Conservation (phyloP, 2,329 filamentous ascomycete genomes). For the Ceratocystis alfenasii region DNA sequence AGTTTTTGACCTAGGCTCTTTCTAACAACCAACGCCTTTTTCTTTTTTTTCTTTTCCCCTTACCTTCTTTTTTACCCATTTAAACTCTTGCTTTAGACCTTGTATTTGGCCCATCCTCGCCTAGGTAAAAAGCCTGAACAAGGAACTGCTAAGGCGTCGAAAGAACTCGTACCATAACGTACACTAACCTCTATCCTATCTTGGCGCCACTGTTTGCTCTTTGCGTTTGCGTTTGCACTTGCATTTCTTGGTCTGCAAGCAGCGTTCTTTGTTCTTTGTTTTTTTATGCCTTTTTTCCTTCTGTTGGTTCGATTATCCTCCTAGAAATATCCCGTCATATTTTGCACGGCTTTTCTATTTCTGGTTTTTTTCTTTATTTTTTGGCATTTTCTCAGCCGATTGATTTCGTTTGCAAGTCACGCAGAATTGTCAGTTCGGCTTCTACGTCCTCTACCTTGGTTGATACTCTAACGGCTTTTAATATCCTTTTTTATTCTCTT, state of each 20-base stretch:
- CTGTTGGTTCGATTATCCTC: background rate
- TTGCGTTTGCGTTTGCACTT: background rate
- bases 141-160: background rate
- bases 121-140: too few relatives aligned
- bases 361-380: background rate
- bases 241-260: background rate
- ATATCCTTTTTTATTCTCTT: background rate
- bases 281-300: background rate
- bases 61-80: too few relatives aligned
- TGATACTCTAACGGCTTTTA: background rate
- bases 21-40: too few relatives aligned
- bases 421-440: background rate
- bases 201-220: background rate
- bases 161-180: background rate
- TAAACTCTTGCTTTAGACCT: too few relatives aligned
- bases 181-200: background rate
- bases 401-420: conserved; percentile 1
- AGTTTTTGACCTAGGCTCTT: too few relatives aligned
- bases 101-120: too few relatives aligned
- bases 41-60: too few relatives aligned
- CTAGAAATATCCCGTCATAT: background rate
- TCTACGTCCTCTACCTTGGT: background rate
- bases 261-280: background rate
- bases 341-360: background rate
- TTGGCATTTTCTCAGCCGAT: background rate